These are phyloP conservation scores for Protomyces arabidopsidicola DNA, from an alignment of 1,139 yeast species.

Conservation along the genomic window DNA sequence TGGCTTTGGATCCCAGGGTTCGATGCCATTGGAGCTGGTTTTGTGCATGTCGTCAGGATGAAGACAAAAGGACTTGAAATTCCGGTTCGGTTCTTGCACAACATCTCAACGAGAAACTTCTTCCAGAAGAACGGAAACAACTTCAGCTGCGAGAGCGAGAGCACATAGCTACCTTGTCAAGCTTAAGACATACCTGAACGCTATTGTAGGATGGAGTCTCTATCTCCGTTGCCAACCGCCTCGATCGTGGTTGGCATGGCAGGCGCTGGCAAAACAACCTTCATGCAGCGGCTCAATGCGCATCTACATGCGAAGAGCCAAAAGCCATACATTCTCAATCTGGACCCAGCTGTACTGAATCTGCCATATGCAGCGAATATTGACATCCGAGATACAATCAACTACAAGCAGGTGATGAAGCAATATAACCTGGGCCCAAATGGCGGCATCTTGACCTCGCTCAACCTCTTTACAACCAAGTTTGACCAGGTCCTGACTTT, in stretches of 20 bases:
- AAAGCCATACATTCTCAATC: slow-evolving; percentile 78
- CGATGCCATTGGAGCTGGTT: no score
- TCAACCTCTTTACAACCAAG: slow-evolving; percentile 87
- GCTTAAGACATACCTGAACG: no score
- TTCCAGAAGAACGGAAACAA: no score
- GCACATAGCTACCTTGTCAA: no score
- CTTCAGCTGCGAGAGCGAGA: no score
- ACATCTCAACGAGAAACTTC: no score
- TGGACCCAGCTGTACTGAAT: slow-evolving; percentile 93
- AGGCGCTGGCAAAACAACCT: slow-evolving; percentile 73
- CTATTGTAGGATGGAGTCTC: no score
- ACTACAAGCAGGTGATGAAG: slow-evolving; percentile 94
- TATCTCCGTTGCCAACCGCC: not conserved
- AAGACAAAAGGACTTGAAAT: no score
- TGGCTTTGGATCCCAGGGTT: no score
- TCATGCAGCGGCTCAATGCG: slow-evolving; percentile 89
- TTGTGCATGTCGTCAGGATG: no score
- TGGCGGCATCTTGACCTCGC: slow-evolving; percentile 94
- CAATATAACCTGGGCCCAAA: slow-evolving; percentile 88
- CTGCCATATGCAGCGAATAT: slow-evolving; percentile 92
- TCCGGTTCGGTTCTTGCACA: no score
- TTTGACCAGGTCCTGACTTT: slow-evolving; percentile 89
- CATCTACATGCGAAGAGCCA: slow-evolving; percentile 67
- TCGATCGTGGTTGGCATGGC: slow-evolving; percentile 34
- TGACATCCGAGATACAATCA: slow-evolving; percentile 93